Conservation (phyloP, 345 rosid genomes). For the Turnera subulata region DNA sequence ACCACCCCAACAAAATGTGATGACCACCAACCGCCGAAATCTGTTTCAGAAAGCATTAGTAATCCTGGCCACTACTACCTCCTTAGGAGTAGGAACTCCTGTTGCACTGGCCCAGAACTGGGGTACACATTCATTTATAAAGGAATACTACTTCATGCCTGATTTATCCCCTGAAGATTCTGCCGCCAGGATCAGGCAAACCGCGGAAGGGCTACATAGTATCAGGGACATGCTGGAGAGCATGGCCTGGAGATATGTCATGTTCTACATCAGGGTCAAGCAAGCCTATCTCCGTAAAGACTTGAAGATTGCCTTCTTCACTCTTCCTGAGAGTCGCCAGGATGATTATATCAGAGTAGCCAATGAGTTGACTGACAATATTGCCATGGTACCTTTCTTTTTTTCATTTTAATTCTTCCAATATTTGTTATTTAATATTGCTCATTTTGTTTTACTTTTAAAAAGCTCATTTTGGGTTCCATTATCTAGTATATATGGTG, state of each 20-base stretch:
- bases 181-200: conserved; percentile 79
- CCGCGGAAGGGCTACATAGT: conserved; percentile 76
- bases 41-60: too few species aligned
- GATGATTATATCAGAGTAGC: conserved; percentile 64
- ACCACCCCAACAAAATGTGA: conserved; percentile 14
- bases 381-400: conserved; percentile 51
- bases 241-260: conserved; percentile 90
- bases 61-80: conserved; percentile 34
- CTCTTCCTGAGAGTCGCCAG: conserved; percentile 51
- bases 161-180: conserved; percentile 75
- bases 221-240: conserved; percentile 79
- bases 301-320: conserved; percentile 58
- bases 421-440: not conserved
- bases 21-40: conserved; percentile 36
- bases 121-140: conserved; percentile 71
- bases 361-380: conserved; percentile 65
- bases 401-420: not conserved
- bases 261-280: conserved; percentile 71
- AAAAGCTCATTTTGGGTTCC: too few species aligned
- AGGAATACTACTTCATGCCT: conserved; percentile 65
- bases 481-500: too few species aligned
- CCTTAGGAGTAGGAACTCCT: conserved; percentile 24
- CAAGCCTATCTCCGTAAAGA: conserved; percentile 76
- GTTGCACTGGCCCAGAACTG: conserved; percentile 64
- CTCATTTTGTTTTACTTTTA: too few species aligned